Conservation (phyloP, 345 rosid species). For the Populus davidiana region DNA sequence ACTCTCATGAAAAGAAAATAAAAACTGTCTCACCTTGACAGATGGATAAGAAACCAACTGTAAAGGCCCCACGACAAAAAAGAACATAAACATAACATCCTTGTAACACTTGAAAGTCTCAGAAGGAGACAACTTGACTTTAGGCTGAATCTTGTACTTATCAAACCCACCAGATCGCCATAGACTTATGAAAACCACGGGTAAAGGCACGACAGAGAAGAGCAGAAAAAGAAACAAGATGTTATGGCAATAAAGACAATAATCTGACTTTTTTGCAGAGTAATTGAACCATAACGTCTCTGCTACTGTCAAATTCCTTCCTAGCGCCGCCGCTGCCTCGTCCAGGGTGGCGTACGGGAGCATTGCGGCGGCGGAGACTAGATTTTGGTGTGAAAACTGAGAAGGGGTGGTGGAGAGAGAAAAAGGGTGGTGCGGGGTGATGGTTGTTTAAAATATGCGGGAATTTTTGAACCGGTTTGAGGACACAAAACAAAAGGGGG, state of each 20-base stretch:
- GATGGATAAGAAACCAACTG: conserved; percentile 85
- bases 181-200: conserved; percentile 50
- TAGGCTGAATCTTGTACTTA: conserved; percentile 83
- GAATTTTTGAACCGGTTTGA: conserved; percentile 18
- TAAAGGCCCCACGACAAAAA: conserved; percentile 77
- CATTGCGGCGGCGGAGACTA: conserved; percentile 33
- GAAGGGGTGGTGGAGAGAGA: not conserved
- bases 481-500: not conserved
- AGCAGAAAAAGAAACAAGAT: conserved; percentile 61
- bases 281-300: conserved; percentile 84
- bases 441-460: conserved; percentile 27
- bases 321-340: conserved; percentile 63
- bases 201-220: conserved; percentile 74
- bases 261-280: conserved; percentile 77
- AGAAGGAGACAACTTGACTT: conserved; percentile 49
- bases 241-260: conserved; percentile 80
- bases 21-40: conserved; percentile 44
- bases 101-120: conserved; percentile 72
- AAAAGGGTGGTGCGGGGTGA: not conserved
- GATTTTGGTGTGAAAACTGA: not conserved
- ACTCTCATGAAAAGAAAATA: not conserved
- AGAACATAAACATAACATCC: conserved; percentile 72
- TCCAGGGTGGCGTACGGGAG: conserved; percentile 60
- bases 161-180: conserved; percentile 50
- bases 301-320: conserved; percentile 63